Evolutionary conservation across 2,329 filamentous ascomycete genomes (phyloP), one percentile per base, ranked within the genome.

Genomic region (Penicillium brasilianum): DNA sequence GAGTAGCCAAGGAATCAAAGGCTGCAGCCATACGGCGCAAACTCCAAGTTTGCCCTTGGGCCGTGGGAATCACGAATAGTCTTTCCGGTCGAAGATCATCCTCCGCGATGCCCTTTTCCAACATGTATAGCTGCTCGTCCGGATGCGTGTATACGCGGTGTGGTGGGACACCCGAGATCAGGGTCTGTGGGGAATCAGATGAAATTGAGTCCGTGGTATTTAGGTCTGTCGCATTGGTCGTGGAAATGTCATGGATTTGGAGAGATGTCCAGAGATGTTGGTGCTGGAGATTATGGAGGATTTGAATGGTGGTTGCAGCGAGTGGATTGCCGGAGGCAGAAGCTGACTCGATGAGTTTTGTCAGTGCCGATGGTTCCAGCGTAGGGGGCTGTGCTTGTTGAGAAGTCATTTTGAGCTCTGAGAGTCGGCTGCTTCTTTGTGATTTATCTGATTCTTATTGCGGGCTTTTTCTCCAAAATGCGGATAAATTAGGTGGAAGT

Each of bases 211-310:
- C 51, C 44, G 48, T 7, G 36, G 46, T 39, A 18, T 48, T 56
- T 20, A 41, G 43, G 30, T 32, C 30, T 32, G 30, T 32, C 5
- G 30, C 30, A 32, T 32, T 32, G 7, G 50, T 54, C 61, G 39
- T 50, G 16, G 64, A 34, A 57, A 67, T 56, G 16, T 65, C 60
- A 72, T 87, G 83, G 54, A 85, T 75, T 57, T 77, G 77, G n/a
- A 89, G 76, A 34, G 80, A 78, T 37, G 83, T 83, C 87, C 87
- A 89, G 39, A 81, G 75, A 72, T 89, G 87, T 71, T 88, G 85
- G 74, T 87, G 79, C 71, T 84, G 81, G 66, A 89, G 84, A 74
- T 88, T 88, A 76, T 89, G 86, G 52, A 84, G 80, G 67, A 88
- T 80, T 73, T 88, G 85, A 51, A 84, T 74, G 9, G 85, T 83